phyloP scores from a whole-genome alignment of 2,329 filamentous ascomycete species.

The Paraconiothyrium brasiliense region DNA sequence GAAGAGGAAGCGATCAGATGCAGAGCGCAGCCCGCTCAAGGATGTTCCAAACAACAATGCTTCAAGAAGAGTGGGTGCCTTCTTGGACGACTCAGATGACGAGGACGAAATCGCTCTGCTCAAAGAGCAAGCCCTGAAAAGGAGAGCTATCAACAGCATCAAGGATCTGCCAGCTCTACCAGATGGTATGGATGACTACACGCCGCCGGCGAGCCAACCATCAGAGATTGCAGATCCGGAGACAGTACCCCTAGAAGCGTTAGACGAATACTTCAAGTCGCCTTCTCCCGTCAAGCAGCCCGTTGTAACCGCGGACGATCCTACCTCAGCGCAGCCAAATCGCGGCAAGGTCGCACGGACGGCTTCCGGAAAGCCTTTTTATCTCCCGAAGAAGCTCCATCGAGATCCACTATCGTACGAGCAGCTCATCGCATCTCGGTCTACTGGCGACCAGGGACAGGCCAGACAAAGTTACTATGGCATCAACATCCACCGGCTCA shows the following conservation, averaged over 20 bases:
- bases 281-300: conserved; percentile 37
- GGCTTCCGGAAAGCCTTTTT: conserved; percentile 66
- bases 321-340: conserved; percentile 29
- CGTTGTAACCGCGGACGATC: conserved; percentile 20
- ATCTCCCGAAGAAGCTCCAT: conserved; percentile 65
- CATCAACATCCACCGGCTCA: conserved; percentile 85
- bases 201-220: conserved; percentile 46
- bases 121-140: conserved; percentile 51
- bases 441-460: conserved; percentile 68
- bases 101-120: conserved; percentile 52
- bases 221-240: conserved; percentile 40
- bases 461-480: conserved; percentile 86
- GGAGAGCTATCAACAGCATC: conserved; percentile 42
- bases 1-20: conserved; percentile 49
- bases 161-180: conserved; percentile 36
- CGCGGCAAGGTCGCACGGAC: conserved; percentile 49
- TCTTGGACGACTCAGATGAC: conserved; percentile 53
- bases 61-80: conserved; percentile 46
- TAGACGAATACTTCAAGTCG: conserved; percentile 41
- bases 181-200: conserved; percentile 39
- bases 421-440: conserved; percentile 72
- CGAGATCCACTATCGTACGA: conserved; percentile 66
- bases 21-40: conserved; percentile 42
- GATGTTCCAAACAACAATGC: conserved; percentile 45
- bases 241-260: conserved; percentile 38